Conservation (phyloP, 1,284 basidiomycete species). For the Pulveroboletus ridleyi region DNA sequence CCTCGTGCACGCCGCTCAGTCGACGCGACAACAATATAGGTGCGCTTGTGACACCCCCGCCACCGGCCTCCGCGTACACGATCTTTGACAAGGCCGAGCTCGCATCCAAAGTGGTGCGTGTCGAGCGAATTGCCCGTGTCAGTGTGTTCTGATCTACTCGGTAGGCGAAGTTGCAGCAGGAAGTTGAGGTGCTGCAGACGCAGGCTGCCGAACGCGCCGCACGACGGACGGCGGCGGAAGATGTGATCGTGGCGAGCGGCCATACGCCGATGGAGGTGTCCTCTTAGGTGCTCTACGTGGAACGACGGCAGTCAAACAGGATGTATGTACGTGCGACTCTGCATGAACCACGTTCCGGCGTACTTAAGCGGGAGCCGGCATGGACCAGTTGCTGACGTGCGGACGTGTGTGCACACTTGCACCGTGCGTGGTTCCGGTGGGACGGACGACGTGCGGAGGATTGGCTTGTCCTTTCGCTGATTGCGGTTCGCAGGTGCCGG, state of each 20-base stretch:
- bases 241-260: slow-evolving; percentile 40
- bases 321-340: slow-evolving; percentile 4
- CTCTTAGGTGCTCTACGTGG: slow-evolving; percentile 12
- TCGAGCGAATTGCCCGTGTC: not conserved
- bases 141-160: slow-evolving; percentile 11
- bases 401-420: no score
- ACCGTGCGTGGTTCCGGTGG: no score
- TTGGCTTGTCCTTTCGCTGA: no score
- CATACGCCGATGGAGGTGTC: slow-evolving; percentile 41
- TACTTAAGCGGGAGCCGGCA: no score
- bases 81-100: slow-evolving; percentile 67
- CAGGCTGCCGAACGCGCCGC: slow-evolving; percentile 43
- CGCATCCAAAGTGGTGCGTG: slow-evolving; percentile 62
- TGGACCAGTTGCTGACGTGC: no score
- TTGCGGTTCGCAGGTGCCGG: no score
- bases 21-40: slow-evolving; percentile 40
- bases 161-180: slow-evolving; percentile 36
- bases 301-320: not conserved
- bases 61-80: slow-evolving; percentile 56
- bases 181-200: slow-evolving; percentile 34
- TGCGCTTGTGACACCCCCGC: slow-evolving; percentile 47
- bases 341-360: no score
- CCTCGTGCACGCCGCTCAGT: slow-evolving; percentile 6
- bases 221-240: slow-evolving; percentile 36
- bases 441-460: no score